Base-by-base conservation (phyloP, 1,139 yeast species). In the Taiozyma sp. region DNA sequence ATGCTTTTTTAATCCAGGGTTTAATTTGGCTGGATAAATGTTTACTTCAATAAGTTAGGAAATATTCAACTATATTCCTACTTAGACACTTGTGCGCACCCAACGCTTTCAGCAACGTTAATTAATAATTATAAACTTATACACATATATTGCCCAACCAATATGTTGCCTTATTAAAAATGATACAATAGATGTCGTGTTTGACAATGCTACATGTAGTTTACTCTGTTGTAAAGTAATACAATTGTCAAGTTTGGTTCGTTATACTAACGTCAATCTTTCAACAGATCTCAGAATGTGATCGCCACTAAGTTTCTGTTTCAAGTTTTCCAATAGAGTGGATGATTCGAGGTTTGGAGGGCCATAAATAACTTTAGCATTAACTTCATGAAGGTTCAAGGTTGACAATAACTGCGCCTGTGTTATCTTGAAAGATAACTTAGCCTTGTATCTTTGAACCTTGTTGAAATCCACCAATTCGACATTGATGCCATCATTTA, bases 391-490 rank as follows among this genome's bases (percentile, higher is more conserved):
- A 3, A 53, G 53, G 3, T 19, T 39, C 22, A 48, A 19, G 8
- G 29, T 27, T 8, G 43, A 38, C 36, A 50, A 51, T 4, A 59
- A 43, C 12, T 53, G 45, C 0, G 24, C 29, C 44, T 59, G 52
- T 19, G 50, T 48, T 8, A 58, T 40, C 1, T 10, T 34, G 9
- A 59, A 36, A 32, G 30, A 44, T 4, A 59, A 39, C 0, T 36
- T 44, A 0, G 54, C 57, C 42, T 59, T 59, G 45, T 57, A 59
- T 34, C 48, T 57, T 22, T 49, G 46, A 2, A 28, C 3, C 29
- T 45, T 51, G 45, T 57, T 56, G 43, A 58, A 51, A 2, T 59
- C 59, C n/a, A 46, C 9, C 3, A 60, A 39, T 13, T 52, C 49
- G 8, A 60, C 51, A 7, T 22, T 34, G 7, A 60, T 30, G 3